Evolutionary conservation across 2,329 filamentous ascomycete genomes (phyloP), one percentile per base, ranked within the genome.

Genomic region (Neopestalotiopsis rosae): DNA sequence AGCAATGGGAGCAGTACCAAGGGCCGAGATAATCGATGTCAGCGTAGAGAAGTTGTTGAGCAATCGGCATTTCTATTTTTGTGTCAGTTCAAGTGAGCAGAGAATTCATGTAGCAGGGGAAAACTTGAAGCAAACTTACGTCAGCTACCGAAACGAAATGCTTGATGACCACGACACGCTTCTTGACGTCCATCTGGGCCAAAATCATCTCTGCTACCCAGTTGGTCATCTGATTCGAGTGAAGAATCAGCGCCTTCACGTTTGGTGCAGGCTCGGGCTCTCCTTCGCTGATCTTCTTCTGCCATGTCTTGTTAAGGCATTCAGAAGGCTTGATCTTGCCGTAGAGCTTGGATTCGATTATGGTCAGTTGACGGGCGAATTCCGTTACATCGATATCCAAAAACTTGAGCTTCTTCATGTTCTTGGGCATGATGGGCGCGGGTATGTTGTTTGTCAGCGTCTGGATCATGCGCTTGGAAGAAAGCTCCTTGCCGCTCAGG

Each of bases 171-270:
- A 97, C 93, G 32, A 98, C 95, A 74, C 96, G 90, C 81, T 97
- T 97, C 85, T 96, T 97, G 71, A 98, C 93, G 79, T 99, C 96
- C 75, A 91, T 89, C 81, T 99, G 96, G 0, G 92, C 95, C 71
- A 99, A 82, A 74, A 99, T 98, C 96, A 99, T 98, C 81, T 98
- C 95, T 38, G 96, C 96, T 65, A 98, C 96, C 96, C 96, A 99
- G 79, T 98, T 99, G 5, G 96, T 99, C 86, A 99, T 91, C 80
- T 98, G 95, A 77, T 99, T 99, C 0, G 96, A 98, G 82, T 99
- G 96, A 66, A 98, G 86, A 82, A 99, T 99, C 71, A 99, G 87
- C 10, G 94, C 93, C 82, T 98, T 98, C 74, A 99, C 94, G 75
- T 99, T 98, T 0, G 94, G 90, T 10, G 96, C 95, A 42, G 95